These are phyloP conservation scores for Sporothrix inflata DNA, from an alignment of 2,329 filamentous ascomycete species.

Conservation along the genomic window DNA sequence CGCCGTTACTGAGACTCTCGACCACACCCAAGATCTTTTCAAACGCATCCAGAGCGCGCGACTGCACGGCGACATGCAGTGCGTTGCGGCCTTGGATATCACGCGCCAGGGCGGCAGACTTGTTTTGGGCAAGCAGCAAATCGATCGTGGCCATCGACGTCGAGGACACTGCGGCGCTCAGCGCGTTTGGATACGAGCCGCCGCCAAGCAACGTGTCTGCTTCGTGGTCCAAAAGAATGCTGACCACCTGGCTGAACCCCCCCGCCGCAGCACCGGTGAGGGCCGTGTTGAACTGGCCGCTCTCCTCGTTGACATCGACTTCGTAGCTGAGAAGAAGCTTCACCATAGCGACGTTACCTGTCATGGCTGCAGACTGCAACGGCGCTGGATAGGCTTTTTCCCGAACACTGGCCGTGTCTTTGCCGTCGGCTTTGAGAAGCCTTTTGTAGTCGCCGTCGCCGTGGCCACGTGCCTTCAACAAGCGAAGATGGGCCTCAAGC, in stretches of 20 bases:
- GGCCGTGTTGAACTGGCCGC: conserved; percentile 18
- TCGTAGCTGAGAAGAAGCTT: conserved; percentile 6
- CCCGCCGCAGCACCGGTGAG: conserved; percentile 12
- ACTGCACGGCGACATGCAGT: conserved; percentile 14
- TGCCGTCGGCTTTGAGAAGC: neutral
- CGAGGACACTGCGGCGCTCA: conserved; percentile 8
- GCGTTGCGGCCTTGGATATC: conserved; percentile 19
- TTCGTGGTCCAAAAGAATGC: neutral
- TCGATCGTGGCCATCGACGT: neutral
- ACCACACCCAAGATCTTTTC: neutral
- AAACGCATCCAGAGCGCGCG: conserved; percentile 10
- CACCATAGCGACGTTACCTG: neutral
- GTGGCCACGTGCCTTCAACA: neutral
- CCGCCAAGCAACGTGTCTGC: conserved; percentile 6
- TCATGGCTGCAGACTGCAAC: neutral
- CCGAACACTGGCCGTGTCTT: neutral
- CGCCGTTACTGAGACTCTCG: neutral
- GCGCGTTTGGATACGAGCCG: neutral
- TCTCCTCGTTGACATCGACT: conserved; percentile 16
- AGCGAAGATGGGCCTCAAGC: neutral
- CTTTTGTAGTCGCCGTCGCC: neutral
- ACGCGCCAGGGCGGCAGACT: neutral
- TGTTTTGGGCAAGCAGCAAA: neutral
- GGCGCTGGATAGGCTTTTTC: neutral
- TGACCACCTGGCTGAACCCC: neutral